These are phyloP conservation scores for Saturnispora bothae DNA, from an alignment of 805 yeast genomes.

Conservation along the genomic window DNA sequence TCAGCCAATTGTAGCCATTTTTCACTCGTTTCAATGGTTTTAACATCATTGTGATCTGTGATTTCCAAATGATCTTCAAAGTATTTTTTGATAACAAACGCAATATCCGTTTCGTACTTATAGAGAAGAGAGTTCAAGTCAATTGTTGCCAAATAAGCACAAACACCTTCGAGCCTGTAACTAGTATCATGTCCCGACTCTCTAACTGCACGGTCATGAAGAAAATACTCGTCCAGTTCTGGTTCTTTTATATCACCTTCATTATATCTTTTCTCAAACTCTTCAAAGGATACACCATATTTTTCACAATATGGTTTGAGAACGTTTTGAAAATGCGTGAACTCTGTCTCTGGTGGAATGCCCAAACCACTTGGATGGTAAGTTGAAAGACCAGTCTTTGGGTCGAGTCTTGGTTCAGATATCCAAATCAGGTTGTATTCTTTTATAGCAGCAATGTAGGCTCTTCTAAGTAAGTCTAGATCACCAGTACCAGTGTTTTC, in stretches of 20 bases:
- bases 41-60: conserved; percentile 31
- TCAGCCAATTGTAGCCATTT: conserved; percentile 57
- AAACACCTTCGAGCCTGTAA: conserved; percentile 78
- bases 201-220: conserved; percentile 90
- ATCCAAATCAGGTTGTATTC: conserved; percentile 83
- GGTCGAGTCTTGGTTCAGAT: conserved; percentile 61
- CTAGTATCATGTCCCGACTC: conserved; percentile 96
- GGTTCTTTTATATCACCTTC: conserved; percentile 59
- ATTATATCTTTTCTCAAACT: conserved; percentile 64
- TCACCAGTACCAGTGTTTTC: conserved; percentile 34
- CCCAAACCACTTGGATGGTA: conserved; percentile 87
- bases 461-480: conserved; percentile 49
- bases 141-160: conserved; percentile 84
- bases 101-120: conserved; percentile 85
- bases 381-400: conserved; percentile 67
- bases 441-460: conserved; percentile 69
- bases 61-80: conserved; percentile 39
- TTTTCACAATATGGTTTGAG: conserved; percentile 60
- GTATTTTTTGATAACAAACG: conserved; percentile 42
- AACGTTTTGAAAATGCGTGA: conserved; percentile 71
- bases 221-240: conserved; percentile 73
- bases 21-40: conserved; percentile 28
- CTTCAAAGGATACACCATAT: conserved; percentile 44
- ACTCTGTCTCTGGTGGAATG: conserved; percentile 95
- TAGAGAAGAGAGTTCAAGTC: conserved; percentile 79